Percentiles rank a stretch among this genome's conserved stretches.
phyloP scores from a whole-genome alignment of 176 grass and related monocot species.

The Triticum aestivum region DNA sequence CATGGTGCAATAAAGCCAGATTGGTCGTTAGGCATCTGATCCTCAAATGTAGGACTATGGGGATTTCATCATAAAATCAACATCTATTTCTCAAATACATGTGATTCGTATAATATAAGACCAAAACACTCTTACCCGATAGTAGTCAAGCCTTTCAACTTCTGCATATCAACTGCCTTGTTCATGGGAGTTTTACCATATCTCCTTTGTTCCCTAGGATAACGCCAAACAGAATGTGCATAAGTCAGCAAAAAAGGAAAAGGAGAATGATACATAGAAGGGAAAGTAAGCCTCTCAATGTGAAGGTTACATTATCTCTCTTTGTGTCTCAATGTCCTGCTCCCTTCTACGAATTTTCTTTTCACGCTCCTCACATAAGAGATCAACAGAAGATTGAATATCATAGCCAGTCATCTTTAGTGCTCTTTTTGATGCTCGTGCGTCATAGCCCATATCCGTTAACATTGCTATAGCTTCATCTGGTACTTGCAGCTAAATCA shows the following conservation, averaged over 20 bases:
- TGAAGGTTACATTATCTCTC: constrained; percentile 69
- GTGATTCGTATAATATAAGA: background rate
- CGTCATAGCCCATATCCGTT: constrained; percentile 85
- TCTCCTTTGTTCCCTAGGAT: constrained; percentile 66
- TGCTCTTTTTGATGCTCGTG: constrained; percentile 71
- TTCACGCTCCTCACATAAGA: constrained; percentile 77
- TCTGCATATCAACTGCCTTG: constrained; percentile 82
- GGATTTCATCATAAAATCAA: constrained; percentile 3
- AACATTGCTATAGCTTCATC: constrained; percentile 90
- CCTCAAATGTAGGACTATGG: background rate
- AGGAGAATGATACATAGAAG: background rate
- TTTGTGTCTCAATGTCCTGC: constrained; percentile 52
- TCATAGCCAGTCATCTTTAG: constrained; percentile 87
- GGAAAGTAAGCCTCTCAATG: constrained; percentile 2
- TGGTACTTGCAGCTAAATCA: constrained; percentile 86
- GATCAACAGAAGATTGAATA: constrained; percentile 79
- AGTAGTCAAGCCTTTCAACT: constrained; percentile 62
- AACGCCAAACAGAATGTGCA: constrained; percentile 20
- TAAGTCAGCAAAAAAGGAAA: constrained; percentile 1
- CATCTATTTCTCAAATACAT: background rate
- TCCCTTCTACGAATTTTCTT: constrained; percentile 59
- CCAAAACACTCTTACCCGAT: constrained; percentile 63
- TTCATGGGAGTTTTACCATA: constrained; percentile 79
- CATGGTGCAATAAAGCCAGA: background rate
- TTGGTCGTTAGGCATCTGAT: constrained; percentile 4